These are phyloP conservation scores for Plasmodium malariae DNA, from an alignment of 169 alveolate genomes.

Conservation along the genomic window DNA sequence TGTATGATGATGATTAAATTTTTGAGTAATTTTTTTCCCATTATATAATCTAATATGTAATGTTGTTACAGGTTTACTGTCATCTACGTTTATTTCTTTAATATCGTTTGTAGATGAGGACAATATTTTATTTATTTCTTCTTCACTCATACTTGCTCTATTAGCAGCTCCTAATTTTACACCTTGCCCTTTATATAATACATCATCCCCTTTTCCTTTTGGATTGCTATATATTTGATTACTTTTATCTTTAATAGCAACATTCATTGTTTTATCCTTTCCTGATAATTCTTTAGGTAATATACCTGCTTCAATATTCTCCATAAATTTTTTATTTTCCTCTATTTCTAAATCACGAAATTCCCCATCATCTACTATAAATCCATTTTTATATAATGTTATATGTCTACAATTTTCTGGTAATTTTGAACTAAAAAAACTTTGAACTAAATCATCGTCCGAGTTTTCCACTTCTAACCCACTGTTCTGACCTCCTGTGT, in stretches of 20 bases:
- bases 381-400: slow-evolving; percentile 92
- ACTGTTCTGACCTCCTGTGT: slow-evolving; percentile 74
- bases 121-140: slow-evolving; percentile 52
- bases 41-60: slow-evolving; percentile 68
- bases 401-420: slow-evolving; percentile 63
- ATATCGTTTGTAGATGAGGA: slow-evolving; percentile 22
- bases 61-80: slow-evolving; percentile 34
- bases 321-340: slow-evolving; percentile 91
- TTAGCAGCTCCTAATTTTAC: slow-evolving; percentile 36
- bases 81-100: slow-evolving; percentile 36
- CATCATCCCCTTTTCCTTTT: slow-evolving; percentile 16
- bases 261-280: slow-evolving; percentile 78
- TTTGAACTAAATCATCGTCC: slow-evolving; percentile 47
- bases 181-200: slow-evolving; percentile 58
- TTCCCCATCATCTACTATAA: slow-evolving; percentile 93
- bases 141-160: slow-evolving; percentile 14
- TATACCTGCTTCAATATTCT: slow-evolving; percentile 92
- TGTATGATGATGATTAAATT: slow-evolving; percentile 71
- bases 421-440: slow-evolving; percentile 21
- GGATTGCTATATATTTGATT: slow-evolving; percentile 70
- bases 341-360: slow-evolving; percentile 91
- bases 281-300: slow-evolving; percentile 94
- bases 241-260: slow-evolving; percentile 81
- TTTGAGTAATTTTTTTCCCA: slow-evolving; percentile 51
- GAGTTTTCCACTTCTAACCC: slow-evolving; percentile 67